phyloP scores from a whole-genome alignment of 306 rosid genomes.

The Castanopsis chinensis region DNA sequence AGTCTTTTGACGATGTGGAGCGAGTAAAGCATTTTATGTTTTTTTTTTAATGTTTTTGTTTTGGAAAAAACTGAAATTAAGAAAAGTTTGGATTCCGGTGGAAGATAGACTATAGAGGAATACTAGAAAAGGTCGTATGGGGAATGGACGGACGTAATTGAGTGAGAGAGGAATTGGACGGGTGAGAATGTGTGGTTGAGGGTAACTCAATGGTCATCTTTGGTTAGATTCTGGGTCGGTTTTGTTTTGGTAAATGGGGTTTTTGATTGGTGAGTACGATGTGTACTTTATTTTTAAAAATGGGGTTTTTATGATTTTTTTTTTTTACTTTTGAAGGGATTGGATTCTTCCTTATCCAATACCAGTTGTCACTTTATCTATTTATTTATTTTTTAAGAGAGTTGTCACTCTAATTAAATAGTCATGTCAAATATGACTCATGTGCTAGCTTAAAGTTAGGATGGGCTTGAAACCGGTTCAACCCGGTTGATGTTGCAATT shows the following conservation, averaged over 20 bases:
- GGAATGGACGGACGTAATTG: constrained; percentile 17
- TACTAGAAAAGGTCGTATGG: background rate
- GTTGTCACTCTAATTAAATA: background rate
- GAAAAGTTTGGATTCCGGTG: constrained; percentile 30
- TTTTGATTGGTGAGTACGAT: background rate
- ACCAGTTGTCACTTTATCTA: background rate
- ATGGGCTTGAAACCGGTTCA: no score
- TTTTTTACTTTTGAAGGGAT: background rate
- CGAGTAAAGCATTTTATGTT: background rate
- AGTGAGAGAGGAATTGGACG: constrained; percentile 9
- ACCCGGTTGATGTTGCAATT: no score
- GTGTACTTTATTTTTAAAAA: background rate
- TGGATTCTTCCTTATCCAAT: constrained; percentile 11
- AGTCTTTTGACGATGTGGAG: background rate
- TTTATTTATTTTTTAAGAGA: no score
- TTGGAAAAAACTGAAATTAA: constrained; percentile 10
- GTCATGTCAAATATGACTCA: no score
- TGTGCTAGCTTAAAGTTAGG: no score
- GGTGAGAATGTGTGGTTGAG: background rate
- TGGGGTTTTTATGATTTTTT: background rate
- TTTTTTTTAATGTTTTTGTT: background rate
- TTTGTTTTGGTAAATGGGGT: background rate
- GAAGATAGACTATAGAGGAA: background rate
- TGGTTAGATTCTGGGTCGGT: background rate
- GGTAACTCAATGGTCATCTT: background rate